These are phyloP conservation scores for Exserohilum rostratum DNA, from an alignment of 2,329 filamentous ascomycete species.

Conservation along the genomic window DNA sequence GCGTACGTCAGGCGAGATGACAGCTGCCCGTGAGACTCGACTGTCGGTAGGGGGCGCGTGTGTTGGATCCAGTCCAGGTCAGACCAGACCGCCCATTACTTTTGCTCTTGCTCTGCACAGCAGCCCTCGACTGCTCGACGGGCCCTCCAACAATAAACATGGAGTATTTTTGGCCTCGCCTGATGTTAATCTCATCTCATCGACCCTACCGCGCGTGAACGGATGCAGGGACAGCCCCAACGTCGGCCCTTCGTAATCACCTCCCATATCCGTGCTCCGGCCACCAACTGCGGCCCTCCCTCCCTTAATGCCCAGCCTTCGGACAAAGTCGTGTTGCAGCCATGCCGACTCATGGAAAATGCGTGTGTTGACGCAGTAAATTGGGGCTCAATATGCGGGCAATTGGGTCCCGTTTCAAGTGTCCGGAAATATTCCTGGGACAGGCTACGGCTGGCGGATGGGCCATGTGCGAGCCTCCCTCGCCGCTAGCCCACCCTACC, in stretches of 20 bases:
- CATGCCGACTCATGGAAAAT: slow-evolving; percentile 21
- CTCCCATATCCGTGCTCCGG: slow-evolving; percentile 5
- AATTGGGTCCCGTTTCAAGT: slow-evolving; percentile 20
- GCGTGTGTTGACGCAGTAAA: slow-evolving; percentile 17
- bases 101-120: neutral
- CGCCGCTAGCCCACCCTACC: neutral
- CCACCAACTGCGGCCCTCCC: slow-evolving; percentile 2
- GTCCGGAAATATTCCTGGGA: slow-evolving; percentile 11
- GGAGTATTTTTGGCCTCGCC: slow-evolving; percentile 5
- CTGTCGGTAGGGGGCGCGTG: neutral
- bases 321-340: neutral
- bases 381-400: slow-evolving; percentile 22
- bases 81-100: slow-evolving; percentile 3
- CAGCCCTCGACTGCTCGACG: neutral
- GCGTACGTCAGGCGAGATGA: slow-evolving; percentile 9
- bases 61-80: slow-evolving; percentile 7
- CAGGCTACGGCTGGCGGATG: neutral
- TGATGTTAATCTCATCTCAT: slow-evolving; percentile 7
- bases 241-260: slow-evolving; percentile 8
- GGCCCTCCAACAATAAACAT: neutral
- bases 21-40: slow-evolving; percentile 21
- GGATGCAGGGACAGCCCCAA: slow-evolving; percentile 24
- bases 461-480: neutral
- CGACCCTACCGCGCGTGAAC: slow-evolving; percentile 7
- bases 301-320: neutral